Conservation (phyloP, 441 rosid species). For the Adansonia gregorii region DNA sequence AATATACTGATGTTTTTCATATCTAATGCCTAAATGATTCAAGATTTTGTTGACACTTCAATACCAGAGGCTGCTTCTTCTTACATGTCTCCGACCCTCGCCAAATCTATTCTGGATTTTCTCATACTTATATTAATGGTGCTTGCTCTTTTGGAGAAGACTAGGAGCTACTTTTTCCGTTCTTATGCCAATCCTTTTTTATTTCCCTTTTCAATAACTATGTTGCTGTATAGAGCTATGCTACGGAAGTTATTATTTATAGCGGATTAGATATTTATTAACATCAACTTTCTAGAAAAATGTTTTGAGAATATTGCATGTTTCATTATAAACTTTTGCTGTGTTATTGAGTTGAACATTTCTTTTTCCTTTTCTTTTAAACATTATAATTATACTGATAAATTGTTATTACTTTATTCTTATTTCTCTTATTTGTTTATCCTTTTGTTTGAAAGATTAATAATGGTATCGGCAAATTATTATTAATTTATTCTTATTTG, state of each 20-base stretch:
- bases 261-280: not conserved
- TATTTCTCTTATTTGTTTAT: not conserved
- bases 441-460: not conserved
- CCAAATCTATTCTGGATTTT: not conserved
- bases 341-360: constrained; percentile 4
- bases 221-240: not conserved
- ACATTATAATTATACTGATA: not conserved
- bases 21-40: constrained; percentile 6
- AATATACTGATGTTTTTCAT: constrained; percentile 1
- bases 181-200: not conserved
- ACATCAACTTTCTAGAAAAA: not conserved
- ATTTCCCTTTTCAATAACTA: not conserved
- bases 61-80: not conserved
- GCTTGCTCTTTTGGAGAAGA: not conserved
- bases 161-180: not conserved
- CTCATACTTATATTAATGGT: not conserved
- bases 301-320: not conserved
- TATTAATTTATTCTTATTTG: not conserved
- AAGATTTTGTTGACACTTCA: not conserved
- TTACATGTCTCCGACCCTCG: not conserved
- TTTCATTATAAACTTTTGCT: not conserved
- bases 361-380: not conserved
- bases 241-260: not conserved
- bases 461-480: not conserved
- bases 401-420: not conserved